Base-by-base conservation (phyloP, 805 yeast species). In the Saturnispora ahearnii region DNA sequence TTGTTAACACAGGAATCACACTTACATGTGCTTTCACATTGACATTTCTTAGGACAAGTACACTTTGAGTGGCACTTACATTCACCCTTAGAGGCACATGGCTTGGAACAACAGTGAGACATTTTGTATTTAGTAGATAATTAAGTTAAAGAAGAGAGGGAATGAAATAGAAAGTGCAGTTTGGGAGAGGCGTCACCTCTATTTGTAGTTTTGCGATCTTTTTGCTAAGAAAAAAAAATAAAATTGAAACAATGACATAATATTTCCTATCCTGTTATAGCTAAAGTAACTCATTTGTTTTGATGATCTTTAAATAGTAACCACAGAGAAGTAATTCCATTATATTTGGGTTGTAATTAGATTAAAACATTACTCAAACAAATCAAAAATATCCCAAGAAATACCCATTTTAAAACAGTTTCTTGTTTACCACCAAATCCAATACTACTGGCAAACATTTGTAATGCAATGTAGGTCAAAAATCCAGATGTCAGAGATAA, bases 401-500 rank as follows among this genome's bases (percentile, higher is more conserved):
- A 65, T 40, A 78, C 70, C 83, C 88, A 84, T 5, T 66, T 57
- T 49, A 84, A 60, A 2, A 82, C 86, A 8, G 65, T 67, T 30
- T 74, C 74, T 49, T 83, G 84, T 28, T 77, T 70, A 7, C 90
- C 95, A 32, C 93, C 89, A 62, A 87, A 87, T 0, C 82, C 76
- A 30, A 87, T 77, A 0, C 95, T 87, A 18, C 90, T 79, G 10
- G 89, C 85, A 60, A 86, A 82, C 95, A 90, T 86, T 57, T 89
- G 90, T 41, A 88, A 67, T 0, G 89, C 84, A 44, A 90, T 83
- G n/a, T 84, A 84, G 0, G 83, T 71, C 57, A 90, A 71, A 60
- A 90, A 90, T 0, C 98, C 97, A 31, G 91, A 76, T 0, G 97
- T 89, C 4, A 83, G 61, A 4, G 85, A 77, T 61, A 91, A 73